Base-by-base conservation (phyloP, 352 stramenopile genomes). In the Aphanomyces invadans region DNA sequence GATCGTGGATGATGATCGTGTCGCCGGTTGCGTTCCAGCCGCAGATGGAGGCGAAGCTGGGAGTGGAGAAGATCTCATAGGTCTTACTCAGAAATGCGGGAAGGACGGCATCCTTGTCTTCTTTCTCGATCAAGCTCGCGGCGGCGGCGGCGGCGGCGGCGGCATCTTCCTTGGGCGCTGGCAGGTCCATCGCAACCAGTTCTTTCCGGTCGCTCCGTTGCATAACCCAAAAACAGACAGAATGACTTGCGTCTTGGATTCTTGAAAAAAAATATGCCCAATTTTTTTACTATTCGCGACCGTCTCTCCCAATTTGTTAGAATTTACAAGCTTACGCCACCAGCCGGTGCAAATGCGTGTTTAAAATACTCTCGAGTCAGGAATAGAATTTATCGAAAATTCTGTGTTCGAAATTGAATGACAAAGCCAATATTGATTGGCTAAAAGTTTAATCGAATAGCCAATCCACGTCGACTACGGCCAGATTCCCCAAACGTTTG, bases 71-170 rank as follows among this genome's bases (percentile, higher is more conserved):
- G 66, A 98, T 98, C 72, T 97, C 87, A 71, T 86, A 98, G 21
- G 90, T 96, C 78, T 98, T 98, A 63, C 78, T 94, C 59, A 98
- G 65, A 65, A 98, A 98, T 23, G 83, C 87, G 60, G 88, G 88
- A 57, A 92, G 73, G 76, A 92, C 91, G 73, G 83, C 80, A 68
- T 94, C 80, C 65, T 93, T 95, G 49, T 71, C 85, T 29, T 86
- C 74, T 11, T 59, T 48, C n/a, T 48, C 60, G 4, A 45, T 46
- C 25, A 54, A n/a, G n/a, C n/a, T n/a, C n/a, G n/a, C n/a, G n/a
- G n/a, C n/a, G n/a, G n/a, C n/a, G n/a, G n/a, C n/a, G n/a, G n/a
- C n/a, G 36, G 7, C 15, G 36, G 7, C 36, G 36, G 7, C 36
- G 36, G 7, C 28, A n/a, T 44, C 42, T n/a, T 64, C 55, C 21